Conservation (phyloP, 2,329 filamentous ascomycete genomes). For the Colletotrichum salicis region DNA sequence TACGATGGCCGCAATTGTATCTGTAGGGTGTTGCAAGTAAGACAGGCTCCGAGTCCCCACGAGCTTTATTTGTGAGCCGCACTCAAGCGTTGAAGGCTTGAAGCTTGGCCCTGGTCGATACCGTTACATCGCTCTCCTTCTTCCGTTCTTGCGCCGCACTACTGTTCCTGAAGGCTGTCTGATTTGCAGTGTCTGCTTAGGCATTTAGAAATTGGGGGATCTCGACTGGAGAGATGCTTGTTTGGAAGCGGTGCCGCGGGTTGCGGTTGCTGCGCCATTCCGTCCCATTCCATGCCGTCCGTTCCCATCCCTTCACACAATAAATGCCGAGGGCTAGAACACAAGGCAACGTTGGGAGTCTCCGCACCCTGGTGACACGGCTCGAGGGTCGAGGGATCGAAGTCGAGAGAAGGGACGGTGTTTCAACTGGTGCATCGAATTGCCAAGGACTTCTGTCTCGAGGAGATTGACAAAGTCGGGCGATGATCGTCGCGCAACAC, state of each 20-base stretch:
- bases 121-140: conserved; percentile 1
- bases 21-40: conserved; percentile 1
- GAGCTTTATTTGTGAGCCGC: conserved; percentile 27
- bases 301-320: conserved; percentile 12
- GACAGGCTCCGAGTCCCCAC: not conserved
- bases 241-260: conserved; percentile 12
- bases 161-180: not conserved
- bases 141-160: not conserved
- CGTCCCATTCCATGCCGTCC: conserved; percentile 24
- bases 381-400: not conserved
- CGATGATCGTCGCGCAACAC: conserved; percentile 19
- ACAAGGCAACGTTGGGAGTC: conserved; percentile 9
- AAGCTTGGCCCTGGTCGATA: conserved; percentile 14
- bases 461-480: conserved; percentile 22
- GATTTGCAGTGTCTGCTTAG: not conserved
- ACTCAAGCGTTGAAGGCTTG: conserved; percentile 4
- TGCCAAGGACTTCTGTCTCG: conserved; percentile 28
- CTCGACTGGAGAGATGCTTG: conserved; percentile 6
- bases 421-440: conserved; percentile 34
- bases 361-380: not conserved
- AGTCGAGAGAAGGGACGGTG: conserved; percentile 8
- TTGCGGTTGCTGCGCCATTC: conserved; percentile 28
- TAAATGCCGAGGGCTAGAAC: conserved; percentile 22
- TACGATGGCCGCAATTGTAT: conserved; percentile 8
- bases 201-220: not conserved